These are phyloP conservation scores for Capillidium rhysosporum DNA, from an alignment of 371 early-diverging fungal genomes.

Conservation along the genomic window DNA sequence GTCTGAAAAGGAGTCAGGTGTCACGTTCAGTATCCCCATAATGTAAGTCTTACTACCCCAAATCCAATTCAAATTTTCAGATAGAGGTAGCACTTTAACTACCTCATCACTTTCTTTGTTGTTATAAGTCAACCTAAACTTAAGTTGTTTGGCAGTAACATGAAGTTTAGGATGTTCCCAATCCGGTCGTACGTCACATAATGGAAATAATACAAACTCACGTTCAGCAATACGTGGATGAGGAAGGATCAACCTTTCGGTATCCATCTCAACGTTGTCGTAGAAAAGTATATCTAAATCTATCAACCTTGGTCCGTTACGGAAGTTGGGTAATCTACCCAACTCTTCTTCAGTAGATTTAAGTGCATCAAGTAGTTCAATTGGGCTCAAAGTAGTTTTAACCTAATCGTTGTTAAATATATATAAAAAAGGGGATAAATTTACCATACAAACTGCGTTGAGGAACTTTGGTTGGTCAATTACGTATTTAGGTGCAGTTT, in stretches of 20 bases:
- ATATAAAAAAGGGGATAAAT: not conserved
- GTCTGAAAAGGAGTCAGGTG: conserved; percentile 93
- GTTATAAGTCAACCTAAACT: conserved; percentile 25
- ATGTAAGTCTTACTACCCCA: conserved; percentile 50
- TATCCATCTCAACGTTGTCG: conserved; percentile 51
- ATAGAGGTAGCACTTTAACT: conserved; percentile 42
- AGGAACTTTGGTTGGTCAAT: conserved; percentile 81
- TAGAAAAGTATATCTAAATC: conserved; percentile 92
- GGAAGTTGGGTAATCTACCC: conserved; percentile 46
- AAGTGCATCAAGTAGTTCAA: conserved; percentile 46
- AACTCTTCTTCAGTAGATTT: conserved; percentile 64
- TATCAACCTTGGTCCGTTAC: conserved; percentile 82
- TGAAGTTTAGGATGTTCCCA: conserved; percentile 75
- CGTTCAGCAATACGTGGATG: conserved; percentile 77
- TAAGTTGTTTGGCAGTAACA: conserved; percentile 57
- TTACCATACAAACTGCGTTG: conserved; percentile 72
- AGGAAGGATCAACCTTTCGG: conserved; percentile 58
- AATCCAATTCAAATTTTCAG: conserved; percentile 19
- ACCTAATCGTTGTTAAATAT: conserved; percentile 15
- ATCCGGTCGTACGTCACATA: conserved; percentile 80
- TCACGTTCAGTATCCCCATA: conserved; percentile 95
- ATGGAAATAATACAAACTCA: conserved; percentile 83
- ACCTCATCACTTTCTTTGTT: conserved; percentile 22
- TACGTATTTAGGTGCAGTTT: conserved; percentile 90
- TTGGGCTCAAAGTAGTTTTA: conserved; percentile 51